These are phyloP conservation scores for Fusarium guadeloupense DNA, from an alignment of 2,329 filamentous ascomycete genomes.

Conservation along the genomic window DNA sequence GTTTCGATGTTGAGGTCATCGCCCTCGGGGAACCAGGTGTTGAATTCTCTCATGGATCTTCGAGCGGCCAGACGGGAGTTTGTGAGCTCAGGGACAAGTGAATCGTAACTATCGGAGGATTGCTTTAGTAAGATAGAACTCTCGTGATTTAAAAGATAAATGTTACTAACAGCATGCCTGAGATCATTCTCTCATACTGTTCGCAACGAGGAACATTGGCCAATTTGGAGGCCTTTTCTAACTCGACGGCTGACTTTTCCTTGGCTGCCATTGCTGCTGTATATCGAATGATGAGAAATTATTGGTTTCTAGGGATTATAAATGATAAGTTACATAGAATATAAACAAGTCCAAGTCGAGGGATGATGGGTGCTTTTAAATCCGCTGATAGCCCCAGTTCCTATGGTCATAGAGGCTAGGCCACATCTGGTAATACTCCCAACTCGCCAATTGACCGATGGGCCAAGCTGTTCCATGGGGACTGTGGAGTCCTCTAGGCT, in stretches of 20 bases:
- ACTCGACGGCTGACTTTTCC: slow-evolving; percentile 16
- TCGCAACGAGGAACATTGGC: slow-evolving; percentile 65
- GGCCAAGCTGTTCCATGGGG: background rate
- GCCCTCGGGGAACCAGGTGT: slow-evolving; percentile 58
- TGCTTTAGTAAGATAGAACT: rapidly evolving
- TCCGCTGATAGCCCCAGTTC: background rate
- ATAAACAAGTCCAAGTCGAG: rapidly evolving
- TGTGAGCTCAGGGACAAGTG: slow-evolving; percentile 54
- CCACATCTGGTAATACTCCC: slow-evolving; percentile 18
- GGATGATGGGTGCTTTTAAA: background rate
- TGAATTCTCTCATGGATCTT: slow-evolving; percentile 62
- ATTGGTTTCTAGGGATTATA: background rate
- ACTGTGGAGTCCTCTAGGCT: background rate
- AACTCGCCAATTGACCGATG: background rate
- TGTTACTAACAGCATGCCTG: slow-evolving; percentile 62
- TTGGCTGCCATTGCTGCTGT: slow-evolving; percentile 15
- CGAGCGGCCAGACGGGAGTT: slow-evolving; percentile 59
- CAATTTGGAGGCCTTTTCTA: slow-evolving; percentile 43
- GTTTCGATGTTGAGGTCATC: slow-evolving; percentile 1
- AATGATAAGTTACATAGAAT: rapidly evolving
- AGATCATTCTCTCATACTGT: slow-evolving; percentile 72
- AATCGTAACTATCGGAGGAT: slow-evolving; percentile 53
- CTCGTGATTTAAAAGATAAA: rapidly evolving
- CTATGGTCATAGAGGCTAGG: slow-evolving; percentile 1
- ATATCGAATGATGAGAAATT: background rate